Evolutionary conservation across 345 rosid species (phyloP), one percentile per base, ranked within the genome.

Genomic region (Gossypium thurberi): DNA sequence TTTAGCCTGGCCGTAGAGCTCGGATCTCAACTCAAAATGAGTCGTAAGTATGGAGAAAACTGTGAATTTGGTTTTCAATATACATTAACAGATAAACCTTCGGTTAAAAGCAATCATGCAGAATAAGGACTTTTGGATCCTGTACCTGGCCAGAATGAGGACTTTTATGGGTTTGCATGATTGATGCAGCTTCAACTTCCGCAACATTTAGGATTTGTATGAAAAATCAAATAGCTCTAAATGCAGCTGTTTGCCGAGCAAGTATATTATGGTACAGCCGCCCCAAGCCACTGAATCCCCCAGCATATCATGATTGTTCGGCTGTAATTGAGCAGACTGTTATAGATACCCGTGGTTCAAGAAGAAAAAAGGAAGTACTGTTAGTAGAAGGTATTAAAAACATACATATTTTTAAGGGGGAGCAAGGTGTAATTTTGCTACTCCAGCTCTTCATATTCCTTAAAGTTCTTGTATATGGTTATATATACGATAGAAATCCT

Each of bases 281-380:
- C 99, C 99, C 98, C 98, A 93, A 53, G 97, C 97, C 71, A 93
- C 84, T 10, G 97, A 91, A 77, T 95, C 99, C 8, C 97, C 99
- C 13, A 91, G 87, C 71, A 84, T 77, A 74, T 93, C 94, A 17
- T 84, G 82, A 78, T 84, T 91, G 57, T 61, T 83, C 18, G 84
- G 75, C 20, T 82, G 82, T 33, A 75, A 78, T 70, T 80, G 86
- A 75, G 77, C 81, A 76, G 84, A 84, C 55, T 92, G 93, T 83
- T 93, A 96, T 68, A 95, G 85, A 78, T 91, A 90, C 97, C 97
- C 92, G 68, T 33, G 76, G 72, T 79, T 71, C 66, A 76, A 75
- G 73, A 62, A 76, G 3, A 77, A 80, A 26, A 61, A 8, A 26
- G 33, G 33, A 71, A 76, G 56, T 6, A n/a, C n/a, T n/a, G 46